Evolutionary conservation across 139 green algal genomes (phyloP).

Genomic region (Volvox reticuliferus): DNA sequence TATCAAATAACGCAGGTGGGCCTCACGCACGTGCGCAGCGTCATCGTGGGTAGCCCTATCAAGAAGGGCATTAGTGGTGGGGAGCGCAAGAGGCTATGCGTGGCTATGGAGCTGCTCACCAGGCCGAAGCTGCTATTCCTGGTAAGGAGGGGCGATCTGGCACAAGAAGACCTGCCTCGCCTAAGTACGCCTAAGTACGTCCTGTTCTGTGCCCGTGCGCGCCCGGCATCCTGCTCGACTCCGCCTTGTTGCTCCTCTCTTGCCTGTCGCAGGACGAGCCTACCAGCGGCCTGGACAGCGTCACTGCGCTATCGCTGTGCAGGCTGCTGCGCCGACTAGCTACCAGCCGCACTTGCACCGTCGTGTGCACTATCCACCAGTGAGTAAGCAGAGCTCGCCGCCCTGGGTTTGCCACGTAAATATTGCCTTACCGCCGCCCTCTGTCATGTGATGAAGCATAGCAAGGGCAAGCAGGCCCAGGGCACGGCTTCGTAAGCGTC

Average conservation of each 20-base stretch:
- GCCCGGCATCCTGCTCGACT: too few relatives aligned
- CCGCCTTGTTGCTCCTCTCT: background rate
- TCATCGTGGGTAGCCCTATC: slow-evolving; percentile 66
- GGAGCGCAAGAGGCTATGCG: slow-evolving; percentile 75
- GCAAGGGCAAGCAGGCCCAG: too few relatives aligned
- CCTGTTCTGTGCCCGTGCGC: too few relatives aligned
- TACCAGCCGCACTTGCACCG: slow-evolving; percentile 58
- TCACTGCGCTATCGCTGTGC: slow-evolving; percentile 64
- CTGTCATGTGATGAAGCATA: too few relatives aligned
- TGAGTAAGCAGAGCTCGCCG: slow-evolving; percentile 14
- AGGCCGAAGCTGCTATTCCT: slow-evolving; percentile 74
- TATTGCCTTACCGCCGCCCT: too few relatives aligned
- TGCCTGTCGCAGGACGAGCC: slow-evolving; percentile 34
- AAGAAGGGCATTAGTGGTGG: slow-evolving; percentile 73
- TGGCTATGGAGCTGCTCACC: slow-evolving; percentile 74
- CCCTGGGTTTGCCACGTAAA: too few relatives aligned
- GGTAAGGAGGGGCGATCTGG: slow-evolving; percentile 27
- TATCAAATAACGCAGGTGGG: slow-evolving; percentile 59
- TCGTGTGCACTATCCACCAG: slow-evolving; percentile 88
- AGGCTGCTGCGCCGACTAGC: slow-evolving; percentile 64
- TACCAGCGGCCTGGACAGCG: slow-evolving; percentile 60
- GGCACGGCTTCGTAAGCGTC: too few relatives aligned
- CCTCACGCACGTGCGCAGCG: slow-evolving; percentile 64
- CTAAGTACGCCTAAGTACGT: too few relatives aligned
- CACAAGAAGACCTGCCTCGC: background rate